Evolutionary conservation across 192 early-diverging fungal genomes (phyloP), one percentile per base, ranked within the genome.

Genomic region (Bifiguratus adelaidae): DNA sequence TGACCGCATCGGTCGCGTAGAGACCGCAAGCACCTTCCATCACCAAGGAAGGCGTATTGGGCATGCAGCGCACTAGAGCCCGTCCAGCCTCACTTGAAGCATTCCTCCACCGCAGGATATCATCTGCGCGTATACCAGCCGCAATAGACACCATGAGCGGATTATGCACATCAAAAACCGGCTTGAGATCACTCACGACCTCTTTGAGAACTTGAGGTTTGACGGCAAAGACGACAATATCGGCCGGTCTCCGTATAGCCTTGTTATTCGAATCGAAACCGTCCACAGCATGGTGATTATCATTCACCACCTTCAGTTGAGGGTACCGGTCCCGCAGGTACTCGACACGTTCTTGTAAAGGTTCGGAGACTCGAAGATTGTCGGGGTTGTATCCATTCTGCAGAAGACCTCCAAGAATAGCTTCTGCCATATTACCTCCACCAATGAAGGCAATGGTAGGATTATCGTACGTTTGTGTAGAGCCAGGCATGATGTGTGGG

Each of bases 361-460:
- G 88, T 51, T 96, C 93, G 6, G 86, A 86, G 36, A 92, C 85
- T 22, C 71, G 71, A n/a, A 90, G 68, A 49, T 79, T 72, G 9
- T 68, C 49, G 13, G 74, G 47, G 1, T 80, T 77, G 61, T 82
- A 84, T 8, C 86, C 86, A 7, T 65, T 78, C 55, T 81, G 68
- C 46, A 91, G 63, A 27, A 96, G 74, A 20, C 93, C 93, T 11
- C 83, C 89, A 29, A 93, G 74, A 46, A 96, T 93, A 50, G 93
- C 88, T 49, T 81, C 78, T 32, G 87, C 90, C 93, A 96, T 96
- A 63, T 96, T 92, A 48, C 93, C 93, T 40, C 92, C 92, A 56
- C 92, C 92, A 46, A 87, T 85, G 58, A 87, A 85, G 43, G 68
- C 65, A 27, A 87, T 67, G 42, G 44, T 58, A 20, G 62, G 38